Percentiles rank a stretch among this genome's conserved stretches.
phyloP scores from a whole-genome alignment of 257 asterid species.

The Solanum sitiens region DNA sequence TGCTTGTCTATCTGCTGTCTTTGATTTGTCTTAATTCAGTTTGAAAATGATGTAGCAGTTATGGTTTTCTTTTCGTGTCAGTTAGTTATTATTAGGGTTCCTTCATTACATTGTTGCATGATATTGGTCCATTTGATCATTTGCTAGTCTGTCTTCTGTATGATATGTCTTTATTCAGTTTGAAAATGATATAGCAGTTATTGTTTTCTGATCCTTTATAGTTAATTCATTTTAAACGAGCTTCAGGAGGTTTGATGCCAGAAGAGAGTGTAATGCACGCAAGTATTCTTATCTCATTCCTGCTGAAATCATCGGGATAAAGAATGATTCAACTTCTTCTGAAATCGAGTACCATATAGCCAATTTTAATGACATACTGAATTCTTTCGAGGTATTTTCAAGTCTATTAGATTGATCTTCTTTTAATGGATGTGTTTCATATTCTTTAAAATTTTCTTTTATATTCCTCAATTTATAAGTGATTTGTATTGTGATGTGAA shows the following conservation, averaged over 20 bases:
- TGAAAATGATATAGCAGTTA: neutral
- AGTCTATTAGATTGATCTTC: neutral
- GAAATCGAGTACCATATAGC: constrained; percentile 62
- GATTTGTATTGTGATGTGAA: neutral
- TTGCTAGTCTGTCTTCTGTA: neutral
- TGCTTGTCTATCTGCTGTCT: neutral
- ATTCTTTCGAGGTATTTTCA: constrained; percentile 57
- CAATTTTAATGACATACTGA: constrained; percentile 58
- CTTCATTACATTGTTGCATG: neutral
- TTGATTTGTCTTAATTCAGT: neutral
- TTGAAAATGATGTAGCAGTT: neutral
- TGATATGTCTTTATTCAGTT: neutral
- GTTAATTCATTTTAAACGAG: neutral
- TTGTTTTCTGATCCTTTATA: neutral
- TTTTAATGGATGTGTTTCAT: neutral
- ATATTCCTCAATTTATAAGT: neutral
- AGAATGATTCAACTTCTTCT: constrained; percentile 30
- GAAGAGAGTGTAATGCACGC: constrained; percentile 78
- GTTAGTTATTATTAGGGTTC: neutral
- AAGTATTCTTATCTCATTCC: constrained; percentile 90
- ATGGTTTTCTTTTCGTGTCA: neutral
- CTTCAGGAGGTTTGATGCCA: constrained; percentile 82
- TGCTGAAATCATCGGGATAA: constrained; percentile 72
- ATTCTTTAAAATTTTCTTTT: neutral
- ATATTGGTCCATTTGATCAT: neutral